Percentiles rank a stretch among this genome's conserved stretches.
phyloP scores from a whole-genome alignment of 1,284 basidiomycete genomes.

The Filobasidium uniguttulatum region DNA sequence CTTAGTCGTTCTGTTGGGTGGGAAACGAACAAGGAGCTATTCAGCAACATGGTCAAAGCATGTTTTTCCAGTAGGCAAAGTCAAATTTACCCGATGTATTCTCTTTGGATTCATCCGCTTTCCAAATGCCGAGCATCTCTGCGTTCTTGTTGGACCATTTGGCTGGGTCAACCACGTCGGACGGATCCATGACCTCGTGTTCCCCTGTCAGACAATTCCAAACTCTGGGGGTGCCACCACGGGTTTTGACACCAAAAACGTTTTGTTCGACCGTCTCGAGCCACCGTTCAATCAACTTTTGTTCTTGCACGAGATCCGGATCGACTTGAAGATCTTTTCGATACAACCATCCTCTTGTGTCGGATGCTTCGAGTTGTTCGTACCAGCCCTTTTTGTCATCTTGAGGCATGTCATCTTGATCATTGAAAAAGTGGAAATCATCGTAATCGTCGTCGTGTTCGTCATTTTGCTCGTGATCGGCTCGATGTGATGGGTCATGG shows the following conservation, averaged over 20 bases:
- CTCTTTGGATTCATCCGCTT: too few relatives aligned
- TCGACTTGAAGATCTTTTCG: neutral
- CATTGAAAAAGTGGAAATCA: constrained; percentile 25
- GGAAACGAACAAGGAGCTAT: too few relatives aligned
- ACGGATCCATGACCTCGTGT: too few relatives aligned
- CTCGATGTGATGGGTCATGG: constrained; percentile 5
- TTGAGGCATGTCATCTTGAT: constrained; percentile 15
- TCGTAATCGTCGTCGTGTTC: constrained; percentile 26
- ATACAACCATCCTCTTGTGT: constrained; percentile 10
- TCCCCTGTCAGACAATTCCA: neutral
- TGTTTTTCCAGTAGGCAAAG: too few relatives aligned
- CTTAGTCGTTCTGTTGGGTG: constrained; percentile 22
- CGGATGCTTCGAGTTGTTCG: constrained; percentile 21
- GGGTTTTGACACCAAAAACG: constrained; percentile 16
- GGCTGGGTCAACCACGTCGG: too few relatives aligned
- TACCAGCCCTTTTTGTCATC: constrained; percentile 28
- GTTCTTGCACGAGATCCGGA: constrained; percentile 2
- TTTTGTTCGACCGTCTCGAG: constrained; percentile 24
- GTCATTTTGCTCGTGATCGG: constrained; percentile 5
- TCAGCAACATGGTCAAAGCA: too few relatives aligned
- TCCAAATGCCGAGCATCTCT: too few relatives aligned
- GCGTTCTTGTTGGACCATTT: too few relatives aligned
- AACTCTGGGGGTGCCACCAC: neutral
- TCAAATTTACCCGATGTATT: too few relatives aligned
- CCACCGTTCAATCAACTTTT: constrained; percentile 23